phyloP scores from a whole-genome alignment of 2,329 filamentous ascomycete species.

The Ophiostoma sp. region DNA sequence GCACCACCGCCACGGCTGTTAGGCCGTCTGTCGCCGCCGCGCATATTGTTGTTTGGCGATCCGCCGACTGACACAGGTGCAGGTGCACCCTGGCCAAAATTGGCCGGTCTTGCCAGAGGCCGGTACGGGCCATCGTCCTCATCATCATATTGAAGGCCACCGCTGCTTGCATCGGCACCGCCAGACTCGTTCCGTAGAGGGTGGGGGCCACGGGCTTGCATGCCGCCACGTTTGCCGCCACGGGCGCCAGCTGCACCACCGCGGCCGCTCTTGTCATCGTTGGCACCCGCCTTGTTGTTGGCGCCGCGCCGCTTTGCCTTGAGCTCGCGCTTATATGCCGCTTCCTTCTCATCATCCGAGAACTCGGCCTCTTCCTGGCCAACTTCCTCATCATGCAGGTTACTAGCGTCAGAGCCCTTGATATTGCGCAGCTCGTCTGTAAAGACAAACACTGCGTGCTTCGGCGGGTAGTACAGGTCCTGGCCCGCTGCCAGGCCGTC shows the following conservation, averaged over 20 bases:
- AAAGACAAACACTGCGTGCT: conserved; percentile 78
- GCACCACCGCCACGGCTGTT: conserved; percentile 37
- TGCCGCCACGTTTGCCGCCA: conserved; percentile 12
- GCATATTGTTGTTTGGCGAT: conserved; percentile 34
- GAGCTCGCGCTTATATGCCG: conserved; percentile 65
- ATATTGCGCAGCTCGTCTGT: conserved; percentile 71
- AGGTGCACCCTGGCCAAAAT: conserved; percentile 46
- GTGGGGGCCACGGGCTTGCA: conserved; percentile 28
- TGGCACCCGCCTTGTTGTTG: conserved; percentile 1
- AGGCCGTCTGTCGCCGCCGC: conserved; percentile 32
- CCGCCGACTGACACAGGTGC: conserved; percentile 38
- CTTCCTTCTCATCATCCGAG: conserved; percentile 92
- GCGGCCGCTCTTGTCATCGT: conserved; percentile 9
- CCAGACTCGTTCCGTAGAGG: conserved; percentile 39
- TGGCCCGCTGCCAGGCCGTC: conserved; percentile 63
- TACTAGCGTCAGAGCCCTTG: conserved; percentile 91
- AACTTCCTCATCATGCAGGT: conserved; percentile 89
- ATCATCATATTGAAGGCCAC: conserved; percentile 61
- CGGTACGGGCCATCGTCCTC: conserved; percentile 65
- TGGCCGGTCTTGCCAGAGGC: conserved; percentile 62
- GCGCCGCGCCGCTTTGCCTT: conserved; percentile 60
- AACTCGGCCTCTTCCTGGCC: conserved; percentile 85
- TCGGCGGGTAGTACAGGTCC: conserved; percentile 71
- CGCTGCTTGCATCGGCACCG: conserved; percentile 29
- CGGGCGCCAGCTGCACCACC: not conserved